These are phyloP conservation scores for Pythium rishiriense DNA, from an alignment of 352 stramenopile genomes.

Conservation along the genomic window DNA sequence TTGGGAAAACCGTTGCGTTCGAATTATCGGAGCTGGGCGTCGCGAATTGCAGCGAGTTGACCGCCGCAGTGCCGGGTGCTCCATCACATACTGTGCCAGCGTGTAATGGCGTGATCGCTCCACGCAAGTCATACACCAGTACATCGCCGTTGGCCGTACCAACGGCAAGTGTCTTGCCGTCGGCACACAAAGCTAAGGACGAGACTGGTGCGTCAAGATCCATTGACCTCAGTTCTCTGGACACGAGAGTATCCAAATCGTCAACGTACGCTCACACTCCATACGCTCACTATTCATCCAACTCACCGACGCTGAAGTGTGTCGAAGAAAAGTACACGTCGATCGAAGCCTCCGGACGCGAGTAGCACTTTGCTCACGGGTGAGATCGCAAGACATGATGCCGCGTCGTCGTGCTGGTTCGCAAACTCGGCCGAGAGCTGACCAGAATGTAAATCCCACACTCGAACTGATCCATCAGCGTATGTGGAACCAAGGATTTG, in stretches of 20 bases:
- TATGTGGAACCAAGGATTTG: constrained; percentile 61
- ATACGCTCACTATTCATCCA: too few species aligned
- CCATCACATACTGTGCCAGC: constrained; percentile 40
- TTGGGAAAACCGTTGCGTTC: constrained; percentile 30
- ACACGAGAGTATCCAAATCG: too few species aligned
- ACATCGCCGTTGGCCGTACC: constrained; percentile 57
- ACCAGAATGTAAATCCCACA: constrained; percentile 64
- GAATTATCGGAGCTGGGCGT: constrained; percentile 35
- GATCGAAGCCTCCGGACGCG: constrained; percentile 54
- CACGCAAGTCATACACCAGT: constrained; percentile 64
- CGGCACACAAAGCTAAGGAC: constrained; percentile 55
- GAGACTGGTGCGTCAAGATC: constrained; percentile 62
- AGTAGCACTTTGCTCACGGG: constrained; percentile 74
- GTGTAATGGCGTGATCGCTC: constrained; percentile 60
- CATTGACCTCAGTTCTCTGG: constrained; percentile 54
- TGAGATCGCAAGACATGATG: constrained; percentile 59
- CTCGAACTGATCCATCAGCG: constrained; percentile 57
- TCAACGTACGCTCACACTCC: too few species aligned
- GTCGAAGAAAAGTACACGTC: constrained; percentile 76
- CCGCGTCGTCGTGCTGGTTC: constrained; percentile 52
- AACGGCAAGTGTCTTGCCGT: constrained; percentile 65
- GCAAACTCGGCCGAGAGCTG: constrained; percentile 60
- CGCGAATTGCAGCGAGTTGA: constrained; percentile 67
- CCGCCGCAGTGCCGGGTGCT: constrained; percentile 14
- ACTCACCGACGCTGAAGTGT: constrained; percentile 58